phyloP scores from a whole-genome alignment of 2,329 filamentous ascomycete species.

The Botryotinia convoluta region DNA sequence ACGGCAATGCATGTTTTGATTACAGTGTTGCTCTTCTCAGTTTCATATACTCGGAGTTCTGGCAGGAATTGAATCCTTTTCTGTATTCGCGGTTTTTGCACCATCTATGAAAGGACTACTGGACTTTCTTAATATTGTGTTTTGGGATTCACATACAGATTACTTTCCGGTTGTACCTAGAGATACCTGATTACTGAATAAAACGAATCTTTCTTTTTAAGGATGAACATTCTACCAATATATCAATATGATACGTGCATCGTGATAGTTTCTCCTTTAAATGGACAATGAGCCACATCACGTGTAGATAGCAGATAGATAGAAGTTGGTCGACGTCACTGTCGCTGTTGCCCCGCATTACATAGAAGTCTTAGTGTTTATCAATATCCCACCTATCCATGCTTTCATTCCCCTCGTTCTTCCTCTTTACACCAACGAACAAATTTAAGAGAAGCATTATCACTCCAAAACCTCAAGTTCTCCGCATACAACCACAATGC shows the following conservation, averaged over 20 bases:
- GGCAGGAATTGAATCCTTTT: not conserved
- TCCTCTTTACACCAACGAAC: not conserved
- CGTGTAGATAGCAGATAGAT: slow-evolving; percentile 10
- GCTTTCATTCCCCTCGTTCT: not conserved
- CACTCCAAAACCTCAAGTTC: not conserved
- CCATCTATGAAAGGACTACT: not conserved
- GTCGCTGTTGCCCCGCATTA: slow-evolving; percentile 9
- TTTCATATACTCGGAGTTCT: slow-evolving; percentile 14
- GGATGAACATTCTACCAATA: not conserved
- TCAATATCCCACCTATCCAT: not conserved
- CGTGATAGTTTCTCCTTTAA: not conserved
- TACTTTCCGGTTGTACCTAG: not conserved
- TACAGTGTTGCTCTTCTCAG: not conserved
- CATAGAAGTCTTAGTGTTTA: not conserved
- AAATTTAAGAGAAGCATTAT: not conserved
- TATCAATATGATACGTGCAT: not conserved
- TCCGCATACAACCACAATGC: not conserved
- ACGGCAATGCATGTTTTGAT: not conserved
- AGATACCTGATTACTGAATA: not conserved
- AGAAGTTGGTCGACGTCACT: slow-evolving; percentile 10
- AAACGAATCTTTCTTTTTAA: too few relatives aligned
- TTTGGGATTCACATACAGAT: slow-evolving; percentile 8
- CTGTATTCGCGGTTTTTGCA: not conserved
- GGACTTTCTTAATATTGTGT: not conserved
- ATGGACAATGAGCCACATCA: not conserved